These are phyloP conservation scores for Stygiomarasmius scandens DNA, from an alignment of 1,284 basidiomycete species.

Conservation along the genomic window DNA sequence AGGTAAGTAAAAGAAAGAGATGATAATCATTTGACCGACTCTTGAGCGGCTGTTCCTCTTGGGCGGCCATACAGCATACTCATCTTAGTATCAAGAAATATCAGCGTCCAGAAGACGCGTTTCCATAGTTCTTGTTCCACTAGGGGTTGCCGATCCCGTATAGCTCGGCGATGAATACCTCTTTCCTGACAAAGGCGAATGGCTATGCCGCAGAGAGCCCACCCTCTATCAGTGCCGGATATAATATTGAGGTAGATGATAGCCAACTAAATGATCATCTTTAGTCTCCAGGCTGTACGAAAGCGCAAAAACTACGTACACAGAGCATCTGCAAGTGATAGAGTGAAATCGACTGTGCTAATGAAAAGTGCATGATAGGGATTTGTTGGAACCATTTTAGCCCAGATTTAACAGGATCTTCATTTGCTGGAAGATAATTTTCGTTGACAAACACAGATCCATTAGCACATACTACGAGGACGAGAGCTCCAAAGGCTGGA, in stretches of 20 bases:
- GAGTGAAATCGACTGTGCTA: not conserved
- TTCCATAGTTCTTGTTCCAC: constrained; percentile 5
- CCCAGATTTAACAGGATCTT: not conserved
- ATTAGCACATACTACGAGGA: constrained; percentile 1
- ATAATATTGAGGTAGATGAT: not conserved
- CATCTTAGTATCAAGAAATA: not conserved
- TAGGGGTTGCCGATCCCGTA: not conserved
- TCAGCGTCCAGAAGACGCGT: constrained; percentile 3
- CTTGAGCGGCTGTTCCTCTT: not conserved
- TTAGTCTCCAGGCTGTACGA: not conserved
- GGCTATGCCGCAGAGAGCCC: not conserved
- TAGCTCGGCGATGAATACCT: not conserved
- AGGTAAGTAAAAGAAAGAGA: no score
- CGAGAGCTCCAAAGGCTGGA: not conserved
- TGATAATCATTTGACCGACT: not conserved
- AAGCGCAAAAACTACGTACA: not conserved
- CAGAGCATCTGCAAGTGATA: constrained; percentile 3
- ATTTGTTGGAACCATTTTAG: constrained; percentile 1
- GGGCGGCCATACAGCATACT: constrained; percentile 1
- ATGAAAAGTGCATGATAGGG: not conserved
- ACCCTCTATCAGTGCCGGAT: not conserved
- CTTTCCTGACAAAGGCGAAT: not conserved
- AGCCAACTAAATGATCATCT: not conserved
- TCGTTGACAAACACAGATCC: not conserved
- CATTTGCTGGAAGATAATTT: not conserved